Base-by-base conservation (phyloP, 768 basidiomycete species). In the Chalciporus piperatus region DNA sequence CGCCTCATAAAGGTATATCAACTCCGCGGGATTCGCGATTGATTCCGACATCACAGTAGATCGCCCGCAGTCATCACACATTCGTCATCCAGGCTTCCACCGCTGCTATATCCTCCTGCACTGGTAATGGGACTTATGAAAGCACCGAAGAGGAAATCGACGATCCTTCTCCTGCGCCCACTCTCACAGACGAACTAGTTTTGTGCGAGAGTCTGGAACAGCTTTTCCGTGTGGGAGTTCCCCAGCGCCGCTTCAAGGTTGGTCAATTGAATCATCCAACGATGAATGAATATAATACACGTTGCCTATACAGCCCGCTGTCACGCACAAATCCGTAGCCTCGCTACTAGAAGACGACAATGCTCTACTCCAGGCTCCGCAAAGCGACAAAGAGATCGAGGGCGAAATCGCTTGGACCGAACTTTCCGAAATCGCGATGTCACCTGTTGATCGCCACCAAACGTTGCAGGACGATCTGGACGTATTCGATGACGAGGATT, bases 221-320 rank as follows among this genome's bases (percentile, higher is more conserved):
- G 39, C 57, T 79, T 23, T 81, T 76, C 55, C 70, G 72, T 48
- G 51, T 58, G 45, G 71, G 73, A 10, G 64, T 78, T 58, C 70
- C 72, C 39, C 72, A 70, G 10, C 69, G 70, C 13, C 70, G 58
- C 41, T 78, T 80, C 65, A 80, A 79, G 78, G 82, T 80, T 55
- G 52, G 64, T 63, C 38, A 23, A 48, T 52, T 44, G 46, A 40
- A 11, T 54, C 19, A 30, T n/a, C 23, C 46, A 47, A 47, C 37
- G 17, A 32, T 32, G 44, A 28, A 6, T 39, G 39, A 16, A 11
- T 39, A 40, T 58, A 42, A 45, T 47, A 56, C 41, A 27, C 39
- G 41, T 25, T 41, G 20, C 38, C 50, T 53, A 37, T 41, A 19
- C 47, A 68, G 69, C 59, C 59, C 35, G 45, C 50, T 27, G 33